A percentile compares a stretch with the other conserved stretches of the same genome.
These are phyloP conservation scores for Dalbergia cultrata DNA, from an alignment of 306 rosid species.

Conservation along the genomic window DNA sequence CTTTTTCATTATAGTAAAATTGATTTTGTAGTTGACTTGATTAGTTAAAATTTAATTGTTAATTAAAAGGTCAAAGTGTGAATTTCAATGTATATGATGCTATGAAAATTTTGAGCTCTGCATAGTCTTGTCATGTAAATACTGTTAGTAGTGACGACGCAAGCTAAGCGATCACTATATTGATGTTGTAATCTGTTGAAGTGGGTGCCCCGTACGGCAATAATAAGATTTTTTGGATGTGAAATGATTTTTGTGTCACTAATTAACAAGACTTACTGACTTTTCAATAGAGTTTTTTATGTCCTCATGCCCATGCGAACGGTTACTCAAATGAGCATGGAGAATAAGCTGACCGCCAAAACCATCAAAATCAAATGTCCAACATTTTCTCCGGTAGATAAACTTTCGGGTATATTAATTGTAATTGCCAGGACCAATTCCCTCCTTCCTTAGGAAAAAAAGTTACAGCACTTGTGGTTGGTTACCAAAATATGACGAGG, in stretches of 20 bases:
- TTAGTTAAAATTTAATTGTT: not conserved
- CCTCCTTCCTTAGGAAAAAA: slow-evolving; percentile 7
- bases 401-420: slow-evolving; percentile 17
- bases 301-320: not conserved
- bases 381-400: slow-evolving; percentile 5
- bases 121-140: not conserved
- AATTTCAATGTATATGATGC: not conserved
- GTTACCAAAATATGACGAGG: slow-evolving; percentile 41
- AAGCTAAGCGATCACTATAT: not conserved
- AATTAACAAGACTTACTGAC: too few species aligned
- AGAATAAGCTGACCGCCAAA: slow-evolving; percentile 31
- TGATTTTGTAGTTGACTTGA: not conserved
- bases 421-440: slow-evolving; percentile 23
- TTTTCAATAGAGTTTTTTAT: not conserved
- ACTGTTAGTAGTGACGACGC: not conserved
- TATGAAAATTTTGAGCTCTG: not conserved
- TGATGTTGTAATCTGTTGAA: not conserved
- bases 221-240: not conserved
- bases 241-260: not conserved
- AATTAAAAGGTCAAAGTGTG: not conserved
- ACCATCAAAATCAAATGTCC: slow-evolving; percentile 34
- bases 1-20: not conserved
- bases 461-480: slow-evolving; percentile 38
- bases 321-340: not conserved
- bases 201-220: not conserved